Conservation (phyloP, 2,329 filamentous ascomycete species). For the Verticillium alfalfae region DNA sequence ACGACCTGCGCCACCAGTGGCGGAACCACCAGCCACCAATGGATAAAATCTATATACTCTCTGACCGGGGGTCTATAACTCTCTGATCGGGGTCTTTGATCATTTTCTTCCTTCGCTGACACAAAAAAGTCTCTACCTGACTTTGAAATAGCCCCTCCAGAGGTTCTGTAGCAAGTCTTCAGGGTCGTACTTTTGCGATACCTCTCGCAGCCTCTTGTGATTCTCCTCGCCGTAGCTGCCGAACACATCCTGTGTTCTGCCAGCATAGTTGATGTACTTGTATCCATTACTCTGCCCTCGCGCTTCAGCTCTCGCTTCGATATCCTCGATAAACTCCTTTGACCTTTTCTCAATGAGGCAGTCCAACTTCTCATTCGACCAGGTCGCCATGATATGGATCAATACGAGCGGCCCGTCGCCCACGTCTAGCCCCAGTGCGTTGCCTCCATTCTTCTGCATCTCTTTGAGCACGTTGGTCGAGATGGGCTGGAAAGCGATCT, state of each 20-base stretch:
- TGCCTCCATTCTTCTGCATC: slow-evolving; percentile 30
- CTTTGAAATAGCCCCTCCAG: slow-evolving; percentile 17
- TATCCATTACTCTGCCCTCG: slow-evolving; percentile 22
- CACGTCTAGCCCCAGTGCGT: slow-evolving; percentile 30
- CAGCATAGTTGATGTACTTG: slow-evolving; percentile 29
- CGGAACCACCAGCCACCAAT: background rate
- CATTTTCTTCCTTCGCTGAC: background rate
- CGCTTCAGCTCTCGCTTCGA: slow-evolving; percentile 19
- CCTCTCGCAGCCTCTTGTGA: slow-evolving; percentile 15
- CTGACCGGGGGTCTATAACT: too few relatives aligned
- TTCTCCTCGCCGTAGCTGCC: slow-evolving; percentile 28
- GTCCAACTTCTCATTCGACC: slow-evolving; percentile 21
- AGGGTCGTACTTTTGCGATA: slow-evolving; percentile 21
- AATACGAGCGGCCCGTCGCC: slow-evolving; percentile 25
- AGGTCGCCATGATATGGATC: slow-evolving; percentile 20
- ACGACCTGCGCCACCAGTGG: background rate
- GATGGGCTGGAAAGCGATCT: slow-evolving; percentile 31
- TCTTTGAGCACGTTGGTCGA: slow-evolving; percentile 22
- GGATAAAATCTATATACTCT: too few relatives aligned
- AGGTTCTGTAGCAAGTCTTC: slow-evolving; percentile 16
- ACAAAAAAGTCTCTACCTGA: background rate
- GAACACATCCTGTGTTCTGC: slow-evolving; percentile 28
- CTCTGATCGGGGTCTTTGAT: too few relatives aligned
- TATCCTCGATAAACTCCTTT: slow-evolving; percentile 14
- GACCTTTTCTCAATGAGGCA: slow-evolving; percentile 16